Evolutionary conservation across 2,329 filamentous ascomycete species (phyloP).

Genomic region (Epichloe baconii): DNA sequence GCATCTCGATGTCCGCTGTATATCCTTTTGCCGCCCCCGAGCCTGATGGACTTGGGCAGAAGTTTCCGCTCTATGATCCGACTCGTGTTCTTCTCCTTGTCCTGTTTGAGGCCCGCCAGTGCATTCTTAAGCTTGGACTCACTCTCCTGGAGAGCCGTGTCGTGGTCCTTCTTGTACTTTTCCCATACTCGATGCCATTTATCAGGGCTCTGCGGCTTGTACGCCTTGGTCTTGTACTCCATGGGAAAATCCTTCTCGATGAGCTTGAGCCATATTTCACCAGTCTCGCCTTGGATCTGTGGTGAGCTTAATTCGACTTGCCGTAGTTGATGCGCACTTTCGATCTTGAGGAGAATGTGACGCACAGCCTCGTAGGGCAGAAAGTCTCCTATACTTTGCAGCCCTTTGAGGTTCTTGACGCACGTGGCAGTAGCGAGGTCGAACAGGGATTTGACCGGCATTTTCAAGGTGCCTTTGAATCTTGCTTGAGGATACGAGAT

Average conservation of each 20-base stretch:
- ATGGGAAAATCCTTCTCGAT: slow-evolving; percentile 66
- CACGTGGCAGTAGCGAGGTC: slow-evolving; percentile 37
- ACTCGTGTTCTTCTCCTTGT: slow-evolving; percentile 43
- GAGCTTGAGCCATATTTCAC: slow-evolving; percentile 65
- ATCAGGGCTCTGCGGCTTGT: slow-evolving; percentile 50
- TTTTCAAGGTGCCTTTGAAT: slow-evolving; percentile 8
- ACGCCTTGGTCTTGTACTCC: slow-evolving; percentile 46
- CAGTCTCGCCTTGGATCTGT: slow-evolving; percentile 56
- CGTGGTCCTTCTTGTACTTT: slow-evolving; percentile 48
- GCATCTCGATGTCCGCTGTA: slow-evolving; percentile 16
- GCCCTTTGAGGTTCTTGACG: slow-evolving; percentile 38
- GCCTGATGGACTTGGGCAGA: slow-evolving; percentile 30
- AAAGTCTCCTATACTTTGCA: slow-evolving; percentile 59
- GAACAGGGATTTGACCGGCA: slow-evolving; percentile 36
- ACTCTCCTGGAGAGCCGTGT: slow-evolving; percentile 45
- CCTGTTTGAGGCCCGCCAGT: slow-evolving; percentile 42
- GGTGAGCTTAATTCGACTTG: slow-evolving; percentile 63
- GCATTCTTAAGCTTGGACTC: slow-evolving; percentile 43
- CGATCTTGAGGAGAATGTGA: slow-evolving; percentile 57
- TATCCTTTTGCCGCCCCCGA: slow-evolving; percentile 14
- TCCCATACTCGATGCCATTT: slow-evolving; percentile 72
- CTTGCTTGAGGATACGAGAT: too few species aligned
- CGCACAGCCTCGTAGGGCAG: slow-evolving; percentile 51
- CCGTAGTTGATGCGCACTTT: slow-evolving; percentile 61
- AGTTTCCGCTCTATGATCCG: slow-evolving; percentile 39